Percentiles rank a stretch among this genome's conserved stretches.
Conservation (phyloP, 2,329 filamentous ascomycete genomes). For the Onygenales sp. region DNA sequence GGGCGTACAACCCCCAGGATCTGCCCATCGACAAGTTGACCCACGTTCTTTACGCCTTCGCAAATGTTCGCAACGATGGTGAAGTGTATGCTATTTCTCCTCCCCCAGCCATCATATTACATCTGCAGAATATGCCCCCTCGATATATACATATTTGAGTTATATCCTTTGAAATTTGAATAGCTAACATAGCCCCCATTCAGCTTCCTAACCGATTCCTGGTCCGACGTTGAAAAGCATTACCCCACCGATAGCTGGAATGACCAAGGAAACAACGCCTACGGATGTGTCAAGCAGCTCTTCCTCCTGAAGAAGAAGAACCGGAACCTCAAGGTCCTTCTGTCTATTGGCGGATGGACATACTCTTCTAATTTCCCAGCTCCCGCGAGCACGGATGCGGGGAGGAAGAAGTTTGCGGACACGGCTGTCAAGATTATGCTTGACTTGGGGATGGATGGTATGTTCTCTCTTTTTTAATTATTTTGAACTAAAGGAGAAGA, state of each 20-base stretch:
- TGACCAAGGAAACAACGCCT: slow-evolving; percentile 61
- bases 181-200: not conserved
- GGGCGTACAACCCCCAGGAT: slow-evolving; percentile 72
- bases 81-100: slow-evolving; percentile 51
- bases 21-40: slow-evolving; percentile 72
- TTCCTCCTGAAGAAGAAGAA: slow-evolving; percentile 66
- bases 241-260: slow-evolving; percentile 59
- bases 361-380: slow-evolving; percentile 67
- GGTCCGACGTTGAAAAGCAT: slow-evolving; percentile 59
- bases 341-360: slow-evolving; percentile 76
- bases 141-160: no score
- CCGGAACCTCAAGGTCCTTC: slow-evolving; percentile 65
- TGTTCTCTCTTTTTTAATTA: slow-evolving; percentile 6
- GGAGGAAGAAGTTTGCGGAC: slow-evolving; percentile 57
- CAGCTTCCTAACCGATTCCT: slow-evolving; percentile 53
- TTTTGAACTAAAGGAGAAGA: not conserved
- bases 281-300: slow-evolving; percentile 69
- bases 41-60: slow-evolving; percentile 81
- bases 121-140: no score
- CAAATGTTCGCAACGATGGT: slow-evolving; percentile 71
- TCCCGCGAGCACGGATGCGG: slow-evolving; percentile 54
- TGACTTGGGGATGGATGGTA: slow-evolving; percentile 61
- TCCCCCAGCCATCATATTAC: no score
- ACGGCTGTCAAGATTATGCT: slow-evolving; percentile 66
- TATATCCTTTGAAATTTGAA: no score